Conservation (phyloP, 768 basidiomycete species). For the Pulveroboletus frians region DNA sequence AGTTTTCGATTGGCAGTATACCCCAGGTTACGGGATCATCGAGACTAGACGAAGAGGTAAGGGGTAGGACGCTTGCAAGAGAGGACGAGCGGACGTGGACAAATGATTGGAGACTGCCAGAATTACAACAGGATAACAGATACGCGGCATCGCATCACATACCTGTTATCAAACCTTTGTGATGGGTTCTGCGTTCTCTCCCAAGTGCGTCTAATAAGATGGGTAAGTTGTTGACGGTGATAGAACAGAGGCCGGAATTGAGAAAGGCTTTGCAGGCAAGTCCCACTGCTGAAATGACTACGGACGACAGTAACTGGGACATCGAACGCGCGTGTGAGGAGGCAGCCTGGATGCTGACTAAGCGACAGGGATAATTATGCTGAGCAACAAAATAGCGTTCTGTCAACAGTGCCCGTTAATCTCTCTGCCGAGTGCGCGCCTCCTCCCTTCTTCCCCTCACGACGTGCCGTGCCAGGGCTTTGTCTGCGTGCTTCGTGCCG, state of each 20-base stretch:
- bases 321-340: slow-evolving; percentile 20
- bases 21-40: slow-evolving; percentile 91
- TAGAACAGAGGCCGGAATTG: slow-evolving; percentile 56
- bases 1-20: slow-evolving; percentile 61
- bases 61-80: slow-evolving; percentile 3
- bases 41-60: slow-evolving; percentile 40
- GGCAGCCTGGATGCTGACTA: slow-evolving; percentile 21
- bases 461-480: slow-evolving; percentile 33
- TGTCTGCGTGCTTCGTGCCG: slow-evolving; percentile 41
- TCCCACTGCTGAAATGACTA: slow-evolving; percentile 63
- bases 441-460: slow-evolving; percentile 8
- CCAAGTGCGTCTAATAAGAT: slow-evolving; percentile 59
- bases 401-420: not conserved
- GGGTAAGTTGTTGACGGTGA: slow-evolving; percentile 67
- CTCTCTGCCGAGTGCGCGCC: slow-evolving; percentile 5
- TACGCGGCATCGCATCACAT: slow-evolving; percentile 19
- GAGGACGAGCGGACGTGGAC: slow-evolving; percentile 61
- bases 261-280: slow-evolving; percentile 77
- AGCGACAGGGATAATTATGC: slow-evolving; percentile 9
- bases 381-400: not conserved
- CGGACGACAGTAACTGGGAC: slow-evolving; percentile 47
- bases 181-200: slow-evolving; percentile 38
- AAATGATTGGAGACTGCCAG: slow-evolving; percentile 84
- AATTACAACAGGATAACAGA: slow-evolving; percentile 5
- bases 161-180: slow-evolving; percentile 75